Evolutionary conservation across 2,329 filamentous ascomycete genomes (phyloP).

Genomic region (Rhinocladiella mackenziei): DNA sequence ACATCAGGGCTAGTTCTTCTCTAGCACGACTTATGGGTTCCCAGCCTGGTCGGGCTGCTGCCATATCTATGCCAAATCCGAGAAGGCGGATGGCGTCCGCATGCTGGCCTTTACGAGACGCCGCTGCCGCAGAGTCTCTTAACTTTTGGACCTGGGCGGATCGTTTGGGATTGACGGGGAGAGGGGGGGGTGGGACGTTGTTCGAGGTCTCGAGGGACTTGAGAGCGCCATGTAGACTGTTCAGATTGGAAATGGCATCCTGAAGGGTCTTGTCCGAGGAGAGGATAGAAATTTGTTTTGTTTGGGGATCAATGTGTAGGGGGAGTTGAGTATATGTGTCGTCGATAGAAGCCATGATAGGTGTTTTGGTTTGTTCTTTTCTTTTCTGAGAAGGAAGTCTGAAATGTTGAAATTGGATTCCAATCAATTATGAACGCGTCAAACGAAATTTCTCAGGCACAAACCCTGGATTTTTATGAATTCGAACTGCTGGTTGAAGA

Average conservation of each 20-base stretch:
- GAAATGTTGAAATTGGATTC: too few species aligned
- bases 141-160: slow-evolving; percentile 84
- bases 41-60: slow-evolving; percentile 74
- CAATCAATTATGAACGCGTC: too few species aligned
- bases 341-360: slow-evolving; percentile 28
- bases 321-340: slow-evolving; percentile 71
- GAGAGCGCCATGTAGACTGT: slow-evolving; percentile 71
- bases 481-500: too few species aligned
- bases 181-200: slow-evolving; percentile 72
- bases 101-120: slow-evolving; percentile 74
- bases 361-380: too few species aligned
- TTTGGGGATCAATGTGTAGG: slow-evolving; percentile 73
- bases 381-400: too few species aligned
- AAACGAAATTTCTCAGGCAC: too few species aligned
- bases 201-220: slow-evolving; percentile 61
- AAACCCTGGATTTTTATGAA: too few species aligned
- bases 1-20: slow-evolving; percentile 76
- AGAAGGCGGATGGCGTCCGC: slow-evolving; percentile 76
- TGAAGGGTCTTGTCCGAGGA: slow-evolving; percentile 50
- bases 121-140: slow-evolving; percentile 77
- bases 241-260: slow-evolving; percentile 68
- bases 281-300: slow-evolving; percentile 65
- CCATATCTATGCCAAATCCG: slow-evolving; percentile 85
- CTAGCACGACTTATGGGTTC: slow-evolving; percentile 78
- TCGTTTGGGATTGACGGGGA: slow-evolving; percentile 90